Evolutionary conservation across 257 asterid genomes (phyloP).

Genomic region (Verbascum thapsus): DNA sequence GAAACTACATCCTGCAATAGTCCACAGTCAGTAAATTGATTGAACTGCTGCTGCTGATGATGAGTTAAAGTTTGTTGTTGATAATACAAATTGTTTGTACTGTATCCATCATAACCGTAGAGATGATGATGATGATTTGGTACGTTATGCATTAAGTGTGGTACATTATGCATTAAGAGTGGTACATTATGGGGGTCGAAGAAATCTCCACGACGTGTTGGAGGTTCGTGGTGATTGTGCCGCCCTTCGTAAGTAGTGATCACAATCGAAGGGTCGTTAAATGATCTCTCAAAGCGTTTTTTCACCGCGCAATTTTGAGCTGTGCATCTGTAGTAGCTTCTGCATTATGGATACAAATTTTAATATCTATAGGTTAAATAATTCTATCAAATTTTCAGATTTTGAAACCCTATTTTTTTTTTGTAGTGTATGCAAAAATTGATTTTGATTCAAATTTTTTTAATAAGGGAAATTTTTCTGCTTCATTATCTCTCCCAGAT

Average conservation of each 20-base stretch:
- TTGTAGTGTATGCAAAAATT: too few relatives aligned
- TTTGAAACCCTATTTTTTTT: too few relatives aligned
- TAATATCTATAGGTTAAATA: too few relatives aligned
- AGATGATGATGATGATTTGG: slow-evolving; percentile 36
- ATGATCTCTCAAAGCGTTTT: slow-evolving; percentile 17
- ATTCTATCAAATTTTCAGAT: too few relatives aligned
- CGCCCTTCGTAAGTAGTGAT: slow-evolving; percentile 43
- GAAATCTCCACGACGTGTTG: slow-evolving; percentile 3
- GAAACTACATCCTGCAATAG: slow-evolving; percentile 58
- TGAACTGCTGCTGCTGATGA: slow-evolving; percentile 35
- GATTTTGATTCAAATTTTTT: too few relatives aligned
- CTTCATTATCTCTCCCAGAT: too few relatives aligned
- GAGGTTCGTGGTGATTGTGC: slow-evolving; percentile 33
- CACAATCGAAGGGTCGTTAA: slow-evolving; percentile 28
- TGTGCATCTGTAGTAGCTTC: too few relatives aligned
- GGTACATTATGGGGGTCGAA: too few relatives aligned
- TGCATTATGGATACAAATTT: slow-evolving; percentile 15
- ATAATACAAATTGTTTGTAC: slow-evolving; percentile 26
- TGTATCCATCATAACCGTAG: slow-evolving; percentile 34
- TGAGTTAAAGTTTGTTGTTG: slow-evolving; percentile 27
- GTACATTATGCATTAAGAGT: too few relatives aligned
- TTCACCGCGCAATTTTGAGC: slow-evolving; percentile 35
- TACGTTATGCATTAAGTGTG: too few relatives aligned
- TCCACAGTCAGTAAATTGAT: slow-evolving; percentile 50
- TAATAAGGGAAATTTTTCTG: too few relatives aligned